Evolutionary conservation across 2,329 filamentous ascomycete species (phyloP), one percentile per base, ranked within the genome.

Genomic region (Onygena corvina): DNA sequence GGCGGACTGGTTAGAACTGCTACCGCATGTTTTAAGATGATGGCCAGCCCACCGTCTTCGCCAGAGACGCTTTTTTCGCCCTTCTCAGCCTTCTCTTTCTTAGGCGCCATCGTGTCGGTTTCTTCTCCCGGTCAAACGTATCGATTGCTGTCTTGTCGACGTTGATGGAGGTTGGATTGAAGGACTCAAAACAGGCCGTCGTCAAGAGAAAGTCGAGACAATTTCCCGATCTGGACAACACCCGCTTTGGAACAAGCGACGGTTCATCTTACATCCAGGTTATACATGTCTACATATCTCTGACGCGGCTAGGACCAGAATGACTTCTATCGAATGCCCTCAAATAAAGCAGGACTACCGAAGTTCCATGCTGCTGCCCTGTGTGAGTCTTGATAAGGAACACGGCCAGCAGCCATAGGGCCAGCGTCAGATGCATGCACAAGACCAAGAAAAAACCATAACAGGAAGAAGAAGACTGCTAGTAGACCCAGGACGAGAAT

Each of bases 31-130:
- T 23, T 12, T 20, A 2, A 46, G 18, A 40, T 18, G 3, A 45
- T 4, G 12, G 6, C 21, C 5, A 27, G 36, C 58, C 54, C 47
- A 67, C 67, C 64, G 57, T 64, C 59, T 21, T 60, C 58, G 6
- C 30, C 46, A 8, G 33, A 40, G 9, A 11, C 14, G 4, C 42
- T 25, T 33, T 46, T 40, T 3, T 58, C 50, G 16, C 46, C 54
- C 33, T 52, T 51, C 3, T 57, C 50, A 12, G 47, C 47, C 52
- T 67, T 69, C 34, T 58, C 62, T 49, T 66, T 71, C 38, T 61
- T 62, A 18, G 65, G 65, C 30, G 62, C 64, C 69, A 71, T 71
- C 14, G 36, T n/a, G 11, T 23, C 18, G 12, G 8, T 33, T 33
- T 21, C 1, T 38, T 11, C 35, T 20, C 16, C 20, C 7, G 11